Evolutionary conservation across 441 rosid species (phyloP).

Genomic region (Viola pubescens): DNA sequence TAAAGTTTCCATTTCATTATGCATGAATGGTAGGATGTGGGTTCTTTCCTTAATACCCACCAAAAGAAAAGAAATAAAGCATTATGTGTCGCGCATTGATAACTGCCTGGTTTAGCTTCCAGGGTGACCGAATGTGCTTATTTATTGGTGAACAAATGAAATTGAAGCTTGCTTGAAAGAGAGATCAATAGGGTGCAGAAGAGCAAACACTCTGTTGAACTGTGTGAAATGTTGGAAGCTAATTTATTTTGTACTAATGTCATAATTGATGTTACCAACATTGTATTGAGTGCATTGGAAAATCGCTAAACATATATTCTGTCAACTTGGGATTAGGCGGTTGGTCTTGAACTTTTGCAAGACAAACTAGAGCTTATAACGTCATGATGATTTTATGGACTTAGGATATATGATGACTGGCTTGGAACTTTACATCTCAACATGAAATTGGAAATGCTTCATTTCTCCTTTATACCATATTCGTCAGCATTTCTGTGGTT

Average conservation of each 20-base stretch:
- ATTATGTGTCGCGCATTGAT: too few relatives aligned
- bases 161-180: conserved; percentile 13
- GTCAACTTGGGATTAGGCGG: not conserved
- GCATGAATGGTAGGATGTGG: too few relatives aligned
- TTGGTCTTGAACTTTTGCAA: not conserved
- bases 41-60: too few relatives aligned
- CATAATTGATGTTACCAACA: not conserved
- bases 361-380: not conserved
- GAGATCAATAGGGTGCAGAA: conserved; percentile 10
- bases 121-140: too few relatives aligned
- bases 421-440: not conserved
- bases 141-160: too few relatives aligned
- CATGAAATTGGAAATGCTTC: not conserved
- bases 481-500: not conserved
- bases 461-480: not conserved
- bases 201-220: conserved; percentile 14
- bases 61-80: too few relatives aligned
- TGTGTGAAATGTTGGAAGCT: conserved; percentile 6
- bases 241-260: conserved; percentile 1
- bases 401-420: not conserved
- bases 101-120: too few relatives aligned
- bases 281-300: not conserved
- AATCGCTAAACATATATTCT: conserved; percentile 9
- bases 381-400: not conserved
- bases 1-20: too few relatives aligned